phyloP scores from a whole-genome alignment of 441 rosid genomes.

The Pelargonium fulgidum region DNA sequence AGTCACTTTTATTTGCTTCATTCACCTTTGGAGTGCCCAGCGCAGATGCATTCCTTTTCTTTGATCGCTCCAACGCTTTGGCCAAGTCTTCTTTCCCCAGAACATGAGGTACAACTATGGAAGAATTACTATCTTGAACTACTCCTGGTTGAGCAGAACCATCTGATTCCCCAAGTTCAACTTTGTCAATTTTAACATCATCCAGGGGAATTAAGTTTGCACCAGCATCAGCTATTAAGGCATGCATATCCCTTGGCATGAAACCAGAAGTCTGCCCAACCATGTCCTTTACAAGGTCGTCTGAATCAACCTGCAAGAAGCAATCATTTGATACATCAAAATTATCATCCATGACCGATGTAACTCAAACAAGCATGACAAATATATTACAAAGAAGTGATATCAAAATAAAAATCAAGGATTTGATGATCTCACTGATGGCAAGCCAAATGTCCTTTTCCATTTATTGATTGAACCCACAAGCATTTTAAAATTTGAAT shows the following conservation, averaged over 20 bases:
- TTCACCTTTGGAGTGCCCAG: slow-evolving; percentile 92
- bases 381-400: not conserved
- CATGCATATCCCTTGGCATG: slow-evolving; percentile 78
- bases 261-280: slow-evolving; percentile 94
- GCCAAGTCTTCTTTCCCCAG: slow-evolving; percentile 45
- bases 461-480: not conserved
- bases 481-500: not conserved
- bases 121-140: slow-evolving; percentile 28
- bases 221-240: slow-evolving; percentile 86
- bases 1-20: not conserved
- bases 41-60: slow-evolving; percentile 88
- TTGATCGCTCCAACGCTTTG: slow-evolving; percentile 77
- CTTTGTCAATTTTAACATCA: slow-evolving; percentile 31
- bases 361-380: slow-evolving; percentile 16
- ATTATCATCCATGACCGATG: slow-evolving; percentile 9
- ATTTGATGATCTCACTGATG: not conserved
- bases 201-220: slow-evolving; percentile 48
- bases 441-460: not conserved
- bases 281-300: slow-evolving; percentile 57
- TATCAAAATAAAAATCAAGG: not conserved
- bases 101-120: slow-evolving; percentile 25
- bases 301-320: slow-evolving; percentile 52
- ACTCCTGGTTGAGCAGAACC: slow-evolving; percentile 31
- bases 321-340: slow-evolving; percentile 22
- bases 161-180: slow-evolving; percentile 28